Percentiles rank a stretch among this genome's conserved stretches.
phyloP scores from a whole-genome alignment of 2,329 filamentous ascomycete genomes.

The Sporothrix variecibatus region DNA sequence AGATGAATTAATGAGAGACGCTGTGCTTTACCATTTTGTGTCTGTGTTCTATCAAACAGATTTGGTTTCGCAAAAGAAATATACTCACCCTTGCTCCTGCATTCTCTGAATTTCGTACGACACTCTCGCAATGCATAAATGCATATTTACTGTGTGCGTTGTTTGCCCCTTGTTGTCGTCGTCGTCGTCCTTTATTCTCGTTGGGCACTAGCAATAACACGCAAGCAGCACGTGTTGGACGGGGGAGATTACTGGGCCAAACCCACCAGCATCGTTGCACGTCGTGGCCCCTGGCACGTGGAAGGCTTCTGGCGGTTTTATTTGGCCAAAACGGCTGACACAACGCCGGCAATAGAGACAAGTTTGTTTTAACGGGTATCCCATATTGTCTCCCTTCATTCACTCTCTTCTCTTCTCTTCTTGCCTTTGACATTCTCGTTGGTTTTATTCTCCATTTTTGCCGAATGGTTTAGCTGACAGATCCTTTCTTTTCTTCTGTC shows the following conservation, averaged over 20 bases:
- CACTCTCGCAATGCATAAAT: not conserved
- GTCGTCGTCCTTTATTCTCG: not conserved
- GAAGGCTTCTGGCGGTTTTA: constrained; percentile 18
- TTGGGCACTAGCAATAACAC: constrained; percentile 4
- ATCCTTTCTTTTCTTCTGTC: too few species aligned
- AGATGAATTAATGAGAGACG: not conserved
- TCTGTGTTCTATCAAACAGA: not conserved
- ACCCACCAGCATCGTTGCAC: not conserved
- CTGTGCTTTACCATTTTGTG: not conserved
- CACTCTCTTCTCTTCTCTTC: not conserved
- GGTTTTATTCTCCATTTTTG: not conserved
- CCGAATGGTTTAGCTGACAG: not conserved
- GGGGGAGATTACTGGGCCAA: not conserved
- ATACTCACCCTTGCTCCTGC: not conserved
- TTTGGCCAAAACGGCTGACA: constrained; percentile 13
- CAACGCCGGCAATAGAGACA: not conserved
- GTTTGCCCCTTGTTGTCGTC: not conserved
- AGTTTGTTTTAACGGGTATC: not conserved
- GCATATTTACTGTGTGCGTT: not conserved
- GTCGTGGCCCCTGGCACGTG: constrained; percentile 6
- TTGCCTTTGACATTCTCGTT: not conserved
- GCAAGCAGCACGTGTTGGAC: not conserved
- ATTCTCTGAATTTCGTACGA: not conserved
- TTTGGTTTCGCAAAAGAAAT: not conserved
- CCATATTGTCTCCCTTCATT: not conserved